Evolutionary conservation across 306 rosid species (phyloP), one percentile per base, ranked within the genome.

Genomic region (Arachis hypogaea): DNA sequence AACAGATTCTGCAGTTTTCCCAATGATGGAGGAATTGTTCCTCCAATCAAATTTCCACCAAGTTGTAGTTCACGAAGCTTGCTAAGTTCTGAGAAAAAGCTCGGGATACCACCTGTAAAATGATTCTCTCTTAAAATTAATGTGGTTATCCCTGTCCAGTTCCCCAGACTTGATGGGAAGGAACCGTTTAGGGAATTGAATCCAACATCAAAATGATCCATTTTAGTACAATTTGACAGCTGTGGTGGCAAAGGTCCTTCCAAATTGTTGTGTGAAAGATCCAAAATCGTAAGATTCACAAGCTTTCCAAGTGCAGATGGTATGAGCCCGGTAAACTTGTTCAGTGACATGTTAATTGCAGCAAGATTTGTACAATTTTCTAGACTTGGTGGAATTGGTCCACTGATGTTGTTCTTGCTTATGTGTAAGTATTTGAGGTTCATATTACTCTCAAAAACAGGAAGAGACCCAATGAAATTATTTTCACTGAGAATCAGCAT

Each of bases 51-150:
- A 46, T 46, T 88, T 59, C 87, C 88, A 30, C 90, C 90, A 64
- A 88, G 82, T 22, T 83, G 84, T 70, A 88, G 82, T 77, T 77
- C 77, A 8, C 41, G 78, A 43, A 88, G 90, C 77, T 18, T 63
- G 38, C 50, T 55, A 66, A 81, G 69, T 10, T 83, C 78, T 0
- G 77, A 77, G 41, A 88, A 71, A 67, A 88, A 71, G n/a, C 16
- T 11, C 1, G 88, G 86, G 70, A 88, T 75, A 9, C 85, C 84
- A 7, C 90, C 88, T 3, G 74, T 68, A 45, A 88, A 84, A 65
- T 6, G 36, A 74, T 85, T 88, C 47, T 85, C 90, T 45, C 83
- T 83, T 54, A 88, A 51, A 49, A 77, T 54, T 69, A 85, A 62
- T 10, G 63, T 59, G 7, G 63, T 5, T 59, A 59, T 29, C 63